Base-by-base conservation (phyloP, 495 filamentous ascomycete species). In the Echria macrotheca region DNA sequence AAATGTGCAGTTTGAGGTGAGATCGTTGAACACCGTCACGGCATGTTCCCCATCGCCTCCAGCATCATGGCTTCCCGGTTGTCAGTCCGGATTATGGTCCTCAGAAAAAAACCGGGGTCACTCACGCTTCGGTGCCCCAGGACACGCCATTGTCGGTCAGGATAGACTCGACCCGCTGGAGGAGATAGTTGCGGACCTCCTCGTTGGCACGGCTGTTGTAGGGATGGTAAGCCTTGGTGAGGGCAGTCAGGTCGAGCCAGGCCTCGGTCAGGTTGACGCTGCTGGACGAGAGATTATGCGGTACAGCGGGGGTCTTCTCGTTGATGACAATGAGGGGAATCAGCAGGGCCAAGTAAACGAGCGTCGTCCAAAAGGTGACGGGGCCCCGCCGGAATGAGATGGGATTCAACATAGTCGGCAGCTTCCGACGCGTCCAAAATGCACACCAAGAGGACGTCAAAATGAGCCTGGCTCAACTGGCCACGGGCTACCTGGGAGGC, bases 181-280 rank as follows among this genome's bases (percentile, higher is more conserved):
- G 67, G n/a, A 98, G 66, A 75, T 83, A 96, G 19, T 78, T 71
- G 47, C 85, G 80, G 15, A 96, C 76, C 5, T 82, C 76, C 53
- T 95, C 93, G 58, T 96, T 97, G 49, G 76, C 72, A 28, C 72
- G 82, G 25, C 83, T 88, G 66, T 96, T 97, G 66, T 87, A 94
- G 0, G 91, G 93, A 58, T 94, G 93, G 58, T 85, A 95, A 0
- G 76, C 78, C 44, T 70, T 73, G n/a, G 82, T 89, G 14, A 98
- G 66, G 29, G 69, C 67, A 26, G 86, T 78, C 15, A 98, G 76
- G 61, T 98, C 91, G 12, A 73, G 65, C 91, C 91, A 97, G 18
- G 91, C 91, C 69, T 89, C 80, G 21, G 82, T 81, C 14, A 96
- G 68, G 55, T 95, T 84, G 42, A 91, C 69, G n/a, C 68, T 69